Evolutionary conservation across 768 basidiomycete species (phyloP).

Genomic region (Daedaleopsis sinensis): DNA sequence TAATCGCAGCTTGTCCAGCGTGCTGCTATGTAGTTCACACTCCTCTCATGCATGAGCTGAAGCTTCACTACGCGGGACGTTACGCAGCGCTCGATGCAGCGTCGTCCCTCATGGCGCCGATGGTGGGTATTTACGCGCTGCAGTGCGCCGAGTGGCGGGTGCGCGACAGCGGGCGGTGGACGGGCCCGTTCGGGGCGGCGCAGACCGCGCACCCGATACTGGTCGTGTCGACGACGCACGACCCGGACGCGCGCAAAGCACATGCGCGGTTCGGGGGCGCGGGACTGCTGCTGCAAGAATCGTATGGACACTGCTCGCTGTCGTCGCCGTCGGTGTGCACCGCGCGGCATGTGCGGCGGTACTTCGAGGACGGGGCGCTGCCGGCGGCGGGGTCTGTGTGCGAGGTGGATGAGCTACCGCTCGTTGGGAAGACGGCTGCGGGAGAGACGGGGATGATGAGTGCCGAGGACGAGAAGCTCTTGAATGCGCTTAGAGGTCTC

Average conservation of each 20-base stretch:
- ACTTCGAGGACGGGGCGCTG: slow-evolving; percentile 5
- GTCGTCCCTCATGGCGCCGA: slow-evolving; percentile 8
- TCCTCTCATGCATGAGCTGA: slow-evolving; percentile 4
- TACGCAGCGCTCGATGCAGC: background rate
- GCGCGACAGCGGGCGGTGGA: slow-evolving; percentile 4
- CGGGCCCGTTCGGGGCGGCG: slow-evolving; percentile 13
- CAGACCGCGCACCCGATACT: slow-evolving; percentile 14
- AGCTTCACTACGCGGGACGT: background rate
- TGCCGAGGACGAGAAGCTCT: too few species aligned
- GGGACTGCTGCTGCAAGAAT: slow-evolving; percentile 14
- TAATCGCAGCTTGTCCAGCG: too few species aligned
- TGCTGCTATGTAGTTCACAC: too few species aligned
- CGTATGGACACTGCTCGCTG: slow-evolving; percentile 11
- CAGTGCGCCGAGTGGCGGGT: slow-evolving; percentile 11
- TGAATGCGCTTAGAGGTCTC: too few species aligned
- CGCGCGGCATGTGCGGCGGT: background rate
- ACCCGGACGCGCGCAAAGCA: slow-evolving; percentile 11
- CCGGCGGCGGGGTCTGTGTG: slow-evolving; percentile 4
- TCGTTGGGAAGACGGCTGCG: background rate
- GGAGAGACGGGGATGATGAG: too few species aligned
- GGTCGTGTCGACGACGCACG: slow-evolving; percentile 5
- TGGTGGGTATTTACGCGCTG: background rate
- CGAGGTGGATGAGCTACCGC: slow-evolving; percentile 2
- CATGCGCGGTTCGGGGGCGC: slow-evolving; percentile 8
- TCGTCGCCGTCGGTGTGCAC: slow-evolving; percentile 4